Percentiles rank a stretch among this genome's conserved stretches.
Evolutionary conservation across 139 green algal genomes (phyloP).

Genomic region (Tetraselmis striata): DNA sequence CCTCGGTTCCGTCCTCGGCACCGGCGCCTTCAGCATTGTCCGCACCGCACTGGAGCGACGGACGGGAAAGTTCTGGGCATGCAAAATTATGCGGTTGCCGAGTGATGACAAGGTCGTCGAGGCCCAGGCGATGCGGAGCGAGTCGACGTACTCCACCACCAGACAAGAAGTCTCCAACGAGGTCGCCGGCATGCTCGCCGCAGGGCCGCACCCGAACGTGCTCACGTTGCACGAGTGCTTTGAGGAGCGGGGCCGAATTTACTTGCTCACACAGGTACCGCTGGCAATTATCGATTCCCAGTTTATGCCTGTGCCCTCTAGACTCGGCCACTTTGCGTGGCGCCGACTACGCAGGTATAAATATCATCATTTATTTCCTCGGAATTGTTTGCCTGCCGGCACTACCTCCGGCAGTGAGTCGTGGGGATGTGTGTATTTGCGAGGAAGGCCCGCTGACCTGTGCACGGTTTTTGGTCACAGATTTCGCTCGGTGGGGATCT

Average conservation of each 20-base stretch:
- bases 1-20: neutral
- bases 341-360: no score
- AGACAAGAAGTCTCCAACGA: neutral
- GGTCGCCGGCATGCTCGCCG: neutral
- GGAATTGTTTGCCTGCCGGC: no score
- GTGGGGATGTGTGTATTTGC: no score
- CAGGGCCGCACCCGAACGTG: neutral
- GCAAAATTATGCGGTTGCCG: neutral
- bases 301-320: no score
- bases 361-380: no score
- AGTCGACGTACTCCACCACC: neutral
- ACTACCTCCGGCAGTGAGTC: no score
- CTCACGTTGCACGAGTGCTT: constrained; percentile 11
- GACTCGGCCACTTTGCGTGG: no score
- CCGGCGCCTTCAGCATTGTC: constrained; percentile 1
- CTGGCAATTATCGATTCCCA: neutral
- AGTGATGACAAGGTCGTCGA: neutral
- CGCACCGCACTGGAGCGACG: neutral
- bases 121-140: neutral
- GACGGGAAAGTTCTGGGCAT: neutral
- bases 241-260: neutral
- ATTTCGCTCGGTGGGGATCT: no score
- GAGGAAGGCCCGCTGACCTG: no score
- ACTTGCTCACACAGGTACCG: constrained; percentile 10
- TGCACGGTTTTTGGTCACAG: no score